These are phyloP conservation scores for Melocanna baccifera DNA, from an alignment of 176 grass and related monocot genomes.

Conservation along the genomic window DNA sequence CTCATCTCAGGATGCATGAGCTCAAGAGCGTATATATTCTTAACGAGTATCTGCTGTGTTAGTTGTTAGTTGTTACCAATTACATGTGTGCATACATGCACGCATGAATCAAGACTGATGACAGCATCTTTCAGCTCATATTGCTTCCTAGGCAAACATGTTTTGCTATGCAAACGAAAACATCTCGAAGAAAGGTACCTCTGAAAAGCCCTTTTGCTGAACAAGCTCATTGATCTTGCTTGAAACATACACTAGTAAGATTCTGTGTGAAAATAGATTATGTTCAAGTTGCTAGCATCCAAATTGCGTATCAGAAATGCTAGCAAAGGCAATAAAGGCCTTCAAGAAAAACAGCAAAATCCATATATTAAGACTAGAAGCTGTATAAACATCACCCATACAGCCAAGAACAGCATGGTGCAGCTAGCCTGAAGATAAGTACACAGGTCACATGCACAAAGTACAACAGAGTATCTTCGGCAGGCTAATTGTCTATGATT, in stretches of 20 bases:
- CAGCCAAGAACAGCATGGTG: not conserved
- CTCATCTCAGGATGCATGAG: not conserved
- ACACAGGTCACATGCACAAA: not conserved
- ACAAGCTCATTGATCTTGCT: not conserved
- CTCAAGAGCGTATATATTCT: too few relatives aligned
- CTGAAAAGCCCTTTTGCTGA: not conserved
- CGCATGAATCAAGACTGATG: not conserved
- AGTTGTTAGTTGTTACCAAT: not conserved
- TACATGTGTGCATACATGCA: not conserved
- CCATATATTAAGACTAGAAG: conserved; percentile 7
- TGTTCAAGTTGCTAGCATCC: not conserved
- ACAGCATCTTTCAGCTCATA: not conserved
- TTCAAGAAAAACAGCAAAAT: not conserved
- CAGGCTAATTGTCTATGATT: conserved; percentile 21
- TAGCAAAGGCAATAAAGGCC: not conserved
- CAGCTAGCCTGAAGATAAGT: not conserved
- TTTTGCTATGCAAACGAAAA: not conserved
- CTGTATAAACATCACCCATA: conserved; percentile 1
- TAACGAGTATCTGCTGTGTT: too few relatives aligned
- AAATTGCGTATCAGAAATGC: not conserved
- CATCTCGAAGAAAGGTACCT: not conserved
- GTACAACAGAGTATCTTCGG: not conserved
- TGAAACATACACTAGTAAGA: not conserved
- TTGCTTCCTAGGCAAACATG: not conserved
- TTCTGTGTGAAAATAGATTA: not conserved